Evolutionary conservation across 1,139 yeast genomes (phyloP).

Genomic region (Scheffersomyces parashehatae): DNA sequence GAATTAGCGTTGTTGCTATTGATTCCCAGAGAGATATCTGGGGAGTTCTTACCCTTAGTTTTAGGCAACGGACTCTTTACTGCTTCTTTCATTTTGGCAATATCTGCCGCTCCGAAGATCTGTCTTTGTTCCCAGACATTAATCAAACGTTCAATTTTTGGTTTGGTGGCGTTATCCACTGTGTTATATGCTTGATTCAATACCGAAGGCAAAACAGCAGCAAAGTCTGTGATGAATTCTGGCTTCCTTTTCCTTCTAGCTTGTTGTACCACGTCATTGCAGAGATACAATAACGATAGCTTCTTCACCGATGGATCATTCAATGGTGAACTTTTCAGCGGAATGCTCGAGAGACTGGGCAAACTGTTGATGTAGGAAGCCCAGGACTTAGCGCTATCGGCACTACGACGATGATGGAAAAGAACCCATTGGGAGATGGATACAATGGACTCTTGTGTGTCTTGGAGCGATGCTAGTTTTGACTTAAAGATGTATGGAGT

Average conservation of each 20-base stretch:
- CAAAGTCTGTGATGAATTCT: slow-evolving; percentile 63
- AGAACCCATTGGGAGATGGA: slow-evolving; percentile 83
- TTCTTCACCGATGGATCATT: slow-evolving; percentile 43
- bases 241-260: slow-evolving; percentile 64
- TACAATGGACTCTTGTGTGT: slow-evolving; percentile 81
- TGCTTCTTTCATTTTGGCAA: slow-evolving; percentile 42
- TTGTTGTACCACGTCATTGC: slow-evolving; percentile 84
- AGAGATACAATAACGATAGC: slow-evolving; percentile 66
- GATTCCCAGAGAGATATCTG: too few species aligned
- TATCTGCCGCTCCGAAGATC: slow-evolving; percentile 50
- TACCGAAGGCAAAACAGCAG: slow-evolving; percentile 43
- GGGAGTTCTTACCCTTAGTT: too few species aligned
- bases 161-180: slow-evolving; percentile 42
- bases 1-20: not conserved
- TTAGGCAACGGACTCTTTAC: slow-evolving; percentile 21
- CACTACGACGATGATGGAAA: slow-evolving; percentile 71
- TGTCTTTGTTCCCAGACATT: slow-evolving; percentile 74
- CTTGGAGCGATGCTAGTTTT: slow-evolving; percentile 64
- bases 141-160: slow-evolving; percentile 64
- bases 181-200: slow-evolving; percentile 31
- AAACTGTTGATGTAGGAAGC: slow-evolving; percentile 35
- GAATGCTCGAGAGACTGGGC: slow-evolving; percentile 3
- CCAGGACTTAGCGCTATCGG: slow-evolving; percentile 66
- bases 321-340: slow-evolving; percentile 7
- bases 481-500: slow-evolving; percentile 54